Percentiles rank a stretch among this genome's conserved stretches.
Conservation (phyloP, 768 basidiomycete species). For the Panaeolus papilionaceus region DNA sequence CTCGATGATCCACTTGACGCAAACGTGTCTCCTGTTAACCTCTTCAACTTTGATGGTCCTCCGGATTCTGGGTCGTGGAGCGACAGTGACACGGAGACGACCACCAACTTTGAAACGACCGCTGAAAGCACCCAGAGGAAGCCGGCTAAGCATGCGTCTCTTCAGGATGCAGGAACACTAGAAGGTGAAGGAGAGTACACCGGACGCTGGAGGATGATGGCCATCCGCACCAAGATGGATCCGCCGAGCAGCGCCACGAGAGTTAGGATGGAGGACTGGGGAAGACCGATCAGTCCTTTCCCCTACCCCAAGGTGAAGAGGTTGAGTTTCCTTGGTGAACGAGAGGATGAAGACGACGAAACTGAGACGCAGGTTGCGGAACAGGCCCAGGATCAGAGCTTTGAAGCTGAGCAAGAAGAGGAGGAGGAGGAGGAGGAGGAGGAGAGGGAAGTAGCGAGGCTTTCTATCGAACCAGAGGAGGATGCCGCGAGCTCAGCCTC, state of each 20-base stretch:
- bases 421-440: slow-evolving; percentile 33
- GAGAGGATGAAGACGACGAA: slow-evolving; percentile 23
- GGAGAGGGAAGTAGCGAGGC: slow-evolving; percentile 25
- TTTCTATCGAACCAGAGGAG: slow-evolving; percentile 28
- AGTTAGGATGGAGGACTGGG: slow-evolving; percentile 63
- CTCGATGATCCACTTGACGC: slow-evolving; percentile 33
- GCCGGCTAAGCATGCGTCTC: slow-evolving; percentile 17
- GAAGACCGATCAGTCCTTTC: slow-evolving; percentile 73
- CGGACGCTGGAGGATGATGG: slow-evolving; percentile 62
- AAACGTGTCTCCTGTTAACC: slow-evolving; percentile 32
- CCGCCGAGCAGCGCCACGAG: slow-evolving; percentile 65
- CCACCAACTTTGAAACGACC: neutral
- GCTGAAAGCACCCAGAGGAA: slow-evolving; percentile 5
- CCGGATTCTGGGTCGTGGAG: slow-evolving; percentile 37
- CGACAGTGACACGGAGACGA: slow-evolving; percentile 44
- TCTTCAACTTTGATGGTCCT: slow-evolving; percentile 39
- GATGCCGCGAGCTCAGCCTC: slow-evolving; percentile 30
- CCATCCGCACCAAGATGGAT: slow-evolving; percentile 67
- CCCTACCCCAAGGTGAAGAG: slow-evolving; percentile 41
- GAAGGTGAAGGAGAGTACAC: slow-evolving; percentile 71
- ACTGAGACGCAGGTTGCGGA: slow-evolving; percentile 18
- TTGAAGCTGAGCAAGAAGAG: slow-evolving; percentile 29
- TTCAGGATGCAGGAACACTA: slow-evolving; percentile 28
- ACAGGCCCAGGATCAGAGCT: slow-evolving; percentile 24
- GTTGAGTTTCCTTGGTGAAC: slow-evolving; percentile 28